Percentiles rank a stretch among this genome's conserved stretches.
Conservation (phyloP, 2,329 filamentous ascomycete species). For the Venturia oleaginea region DNA sequence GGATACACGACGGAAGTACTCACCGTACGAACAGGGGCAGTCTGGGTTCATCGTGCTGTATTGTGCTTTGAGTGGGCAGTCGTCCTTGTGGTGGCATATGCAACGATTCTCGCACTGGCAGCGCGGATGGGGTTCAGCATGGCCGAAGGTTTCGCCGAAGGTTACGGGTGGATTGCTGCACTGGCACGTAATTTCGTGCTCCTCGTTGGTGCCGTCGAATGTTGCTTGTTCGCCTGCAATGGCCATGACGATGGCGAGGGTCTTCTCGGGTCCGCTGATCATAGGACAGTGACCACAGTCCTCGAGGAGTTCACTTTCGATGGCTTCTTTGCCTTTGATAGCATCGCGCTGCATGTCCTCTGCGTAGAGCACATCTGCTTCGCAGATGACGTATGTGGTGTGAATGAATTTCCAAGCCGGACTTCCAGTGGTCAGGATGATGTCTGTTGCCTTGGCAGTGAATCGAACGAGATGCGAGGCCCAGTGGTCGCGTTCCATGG, state of each 20-base stretch:
- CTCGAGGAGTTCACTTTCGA: neutral
- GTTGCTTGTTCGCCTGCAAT: neutral
- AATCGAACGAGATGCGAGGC: constrained; percentile 6
- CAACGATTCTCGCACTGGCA: neutral
- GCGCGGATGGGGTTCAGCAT: neutral
- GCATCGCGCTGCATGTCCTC: neutral
- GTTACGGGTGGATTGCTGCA: neutral
- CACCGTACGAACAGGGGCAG: neutral
- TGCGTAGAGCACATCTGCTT: neutral
- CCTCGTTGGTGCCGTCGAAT: neutral
- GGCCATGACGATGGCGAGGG: neutral
- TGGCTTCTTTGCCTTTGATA: too few species aligned
- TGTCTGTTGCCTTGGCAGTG: constrained; percentile 5
- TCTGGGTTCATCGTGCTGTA: constrained; percentile 4
- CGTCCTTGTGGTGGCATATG: neutral
- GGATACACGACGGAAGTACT: neutral
- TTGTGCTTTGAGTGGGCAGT: neutral
- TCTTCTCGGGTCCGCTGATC: neutral
- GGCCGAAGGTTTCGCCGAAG: neutral
- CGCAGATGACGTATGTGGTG: neutral
- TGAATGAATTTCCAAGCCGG: constrained; percentile 1
- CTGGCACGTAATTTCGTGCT: neutral
- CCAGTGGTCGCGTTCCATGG: constrained; percentile 6
- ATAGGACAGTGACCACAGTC: neutral
- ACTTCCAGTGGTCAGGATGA: neutral